A percentile compares a stretch with the other conserved stretches of the same genome.
Evolutionary conservation across 2,329 filamentous ascomycete species (phyloP).

Genomic region (Aspergillus puulaauensis): DNA sequence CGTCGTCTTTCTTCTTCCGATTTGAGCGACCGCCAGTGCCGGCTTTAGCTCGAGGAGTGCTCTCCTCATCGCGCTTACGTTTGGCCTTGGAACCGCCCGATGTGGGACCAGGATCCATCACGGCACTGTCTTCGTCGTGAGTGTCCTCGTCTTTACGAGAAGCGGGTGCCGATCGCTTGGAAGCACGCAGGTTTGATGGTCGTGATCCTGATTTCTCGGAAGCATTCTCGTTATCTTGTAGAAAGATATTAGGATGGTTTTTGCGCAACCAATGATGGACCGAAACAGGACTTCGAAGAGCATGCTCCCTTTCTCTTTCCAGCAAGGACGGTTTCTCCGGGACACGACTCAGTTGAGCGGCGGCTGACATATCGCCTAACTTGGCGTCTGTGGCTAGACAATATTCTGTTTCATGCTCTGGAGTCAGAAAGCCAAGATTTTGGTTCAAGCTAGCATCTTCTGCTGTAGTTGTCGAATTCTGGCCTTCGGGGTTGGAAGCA

Average conservation of each 20-base stretch:
- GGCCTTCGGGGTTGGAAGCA: conserved; percentile 13
- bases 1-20: conserved; percentile 43
- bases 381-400: conserved; percentile 44
- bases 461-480: conserved; percentile 13
- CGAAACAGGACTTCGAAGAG: conserved; percentile 77
- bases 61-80: conserved; percentile 50
- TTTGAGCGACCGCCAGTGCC: conserved; percentile 41
- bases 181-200: conserved; percentile 41
- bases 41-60: conserved; percentile 48
- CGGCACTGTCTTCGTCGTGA: conserved; percentile 45
- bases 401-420: conserved; percentile 45
- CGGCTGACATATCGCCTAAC: conserved; percentile 45
- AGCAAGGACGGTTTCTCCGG: conserved; percentile 44
- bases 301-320: conserved; percentile 55
- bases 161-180: conserved; percentile 41
- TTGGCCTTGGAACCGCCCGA: conserved; percentile 39
- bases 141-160: conserved; percentile 41
- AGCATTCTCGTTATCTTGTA: conserved; percentile 67
- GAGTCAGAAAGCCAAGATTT: conserved; percentile 44
- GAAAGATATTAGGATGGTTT: conserved; percentile 78
- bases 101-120: conserved; percentile 37
- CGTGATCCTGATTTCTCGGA: conserved; percentile 44
- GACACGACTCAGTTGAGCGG: conserved; percentile 50
- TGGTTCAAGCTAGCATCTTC: conserved; percentile 27
- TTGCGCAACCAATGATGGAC: conserved; percentile 95